Evolutionary conservation across 192 early-diverging fungal genomes (phyloP).

Genomic region (Backusella mclennaniae): DNA sequence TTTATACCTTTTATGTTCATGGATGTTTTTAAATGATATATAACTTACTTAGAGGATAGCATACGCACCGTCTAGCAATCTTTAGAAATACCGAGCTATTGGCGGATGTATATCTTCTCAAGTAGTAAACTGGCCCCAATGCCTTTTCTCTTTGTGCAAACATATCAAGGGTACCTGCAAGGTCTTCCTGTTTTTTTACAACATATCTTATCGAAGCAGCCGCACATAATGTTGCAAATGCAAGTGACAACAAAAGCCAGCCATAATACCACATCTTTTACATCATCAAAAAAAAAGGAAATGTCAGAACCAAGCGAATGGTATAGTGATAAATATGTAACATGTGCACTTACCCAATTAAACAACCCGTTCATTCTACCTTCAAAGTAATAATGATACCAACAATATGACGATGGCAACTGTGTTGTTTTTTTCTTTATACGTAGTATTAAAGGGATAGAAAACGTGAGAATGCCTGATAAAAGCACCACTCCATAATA

Average conservation of each 20-base stretch:
- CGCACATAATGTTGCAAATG: conserved; percentile 8
- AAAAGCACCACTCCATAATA: not conserved
- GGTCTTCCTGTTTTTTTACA: not conserved
- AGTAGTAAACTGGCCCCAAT: not conserved
- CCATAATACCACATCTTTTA: conserved; percentile 21
- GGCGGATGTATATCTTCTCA: not conserved
- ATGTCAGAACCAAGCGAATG: not conserved
- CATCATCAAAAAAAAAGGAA: not conserved
- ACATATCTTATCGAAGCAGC: not conserved
- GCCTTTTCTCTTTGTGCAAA: not conserved
- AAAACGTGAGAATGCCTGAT: not conserved
- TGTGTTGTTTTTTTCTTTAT: not conserved
- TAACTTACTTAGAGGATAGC: conserved; percentile 15
- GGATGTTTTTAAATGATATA: not conserved
- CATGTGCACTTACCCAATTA: conserved; percentile 11
- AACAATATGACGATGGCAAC: not conserved
- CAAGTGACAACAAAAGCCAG: not conserved
- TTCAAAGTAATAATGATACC: conserved; percentile 16
- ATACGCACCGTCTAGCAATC: conserved; percentile 10
- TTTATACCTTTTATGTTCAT: not conserved
- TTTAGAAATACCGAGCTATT: not conserved
- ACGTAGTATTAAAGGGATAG: not conserved
- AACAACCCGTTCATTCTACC: not conserved
- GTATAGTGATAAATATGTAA: not conserved
- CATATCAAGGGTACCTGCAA: conserved; percentile 2